Base-by-base conservation (phyloP, 192 early-diverging fungal genomes). In the Powellomyces hirtus region DNA sequence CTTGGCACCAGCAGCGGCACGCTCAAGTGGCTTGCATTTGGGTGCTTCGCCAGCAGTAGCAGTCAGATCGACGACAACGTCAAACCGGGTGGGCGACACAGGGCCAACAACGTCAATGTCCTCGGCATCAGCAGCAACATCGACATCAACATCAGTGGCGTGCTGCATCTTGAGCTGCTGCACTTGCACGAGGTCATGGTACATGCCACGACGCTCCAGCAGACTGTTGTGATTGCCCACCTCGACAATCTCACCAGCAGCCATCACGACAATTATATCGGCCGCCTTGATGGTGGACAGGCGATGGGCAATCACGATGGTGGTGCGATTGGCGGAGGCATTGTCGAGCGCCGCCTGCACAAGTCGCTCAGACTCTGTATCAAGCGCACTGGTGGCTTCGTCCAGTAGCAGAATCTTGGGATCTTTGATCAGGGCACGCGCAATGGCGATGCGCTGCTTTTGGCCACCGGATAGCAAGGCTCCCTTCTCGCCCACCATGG, bases 391-490 rank as follows among this genome's bases (percentile, higher is more conserved):
- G 5, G 67, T 69, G n/a, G 93, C 93, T 77, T 94, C 94, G 68
- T 97, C 94, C 52, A 97, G 76, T 20, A 85, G 40, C 71, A 94
- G 71, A 57, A 94, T 81, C 68, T 67, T 70, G 1, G 81, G 81
- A 56, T 82, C 68, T 33, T 75, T 71, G 37, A 83, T 65, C 53
- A 83, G 56, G 4, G 81, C 81, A 7, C 81, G 64, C 0, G 94
- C 94, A 83, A 96, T 96, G 51, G 94, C 92, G 67, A 98, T 92
- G 44, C 92, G 81, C 72, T 91, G 90, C 62, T 87, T 88, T 72
- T 95, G 92, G 33, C 93, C 93, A 38, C 93, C 93, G 51, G 88
- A 91, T 83, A 65, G 89, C 67, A 84, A 55, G 70, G 58, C 76
- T 6, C 89, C 89, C 69, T 79, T 68, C 38, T 73, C 74, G 29